These are phyloP conservation scores for Lactarius hatsudake DNA, from an alignment of 768 basidiomycete species.

Conservation along the genomic window DNA sequence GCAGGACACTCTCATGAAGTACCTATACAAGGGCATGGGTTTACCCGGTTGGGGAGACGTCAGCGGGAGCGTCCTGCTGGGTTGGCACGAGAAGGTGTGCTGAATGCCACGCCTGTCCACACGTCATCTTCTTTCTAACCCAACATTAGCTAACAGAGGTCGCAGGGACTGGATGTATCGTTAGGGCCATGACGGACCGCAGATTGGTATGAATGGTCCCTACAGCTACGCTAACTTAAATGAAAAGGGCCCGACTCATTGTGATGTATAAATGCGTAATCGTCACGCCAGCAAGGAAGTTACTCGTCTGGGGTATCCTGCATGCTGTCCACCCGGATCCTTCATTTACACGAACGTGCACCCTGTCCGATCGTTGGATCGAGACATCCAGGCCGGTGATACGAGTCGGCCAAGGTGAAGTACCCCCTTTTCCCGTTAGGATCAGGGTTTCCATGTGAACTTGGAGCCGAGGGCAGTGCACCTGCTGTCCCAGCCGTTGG, in stretches of 20 bases:
- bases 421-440: neutral
- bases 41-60: slow-evolving; percentile 58
- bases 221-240: slow-evolving; percentile 18
- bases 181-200: slow-evolving; percentile 76
- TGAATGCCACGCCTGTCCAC: neutral
- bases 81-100: slow-evolving; percentile 95
- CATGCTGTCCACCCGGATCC: neutral
- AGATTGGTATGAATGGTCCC: slow-evolving; percentile 44
- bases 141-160: slow-evolving; percentile 77
- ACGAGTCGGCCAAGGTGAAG: neutral
- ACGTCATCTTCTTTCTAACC: neutral
- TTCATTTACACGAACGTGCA: neutral
- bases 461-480: slow-evolving; percentile 19
- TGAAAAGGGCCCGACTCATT: slow-evolving; percentile 6
- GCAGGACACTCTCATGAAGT: slow-evolving; percentile 95
- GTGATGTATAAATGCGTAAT: slow-evolving; percentile 13
- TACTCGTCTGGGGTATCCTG: slow-evolving; percentile 2
- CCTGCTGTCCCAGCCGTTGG: slow-evolving; percentile 3
- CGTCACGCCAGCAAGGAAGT: neutral
- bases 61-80: slow-evolving; percentile 65
- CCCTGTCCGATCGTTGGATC: neutral
- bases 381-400: neutral
- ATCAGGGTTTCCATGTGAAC: slow-evolving; percentile 5
- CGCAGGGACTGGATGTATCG: slow-evolving; percentile 93
- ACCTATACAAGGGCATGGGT: slow-evolving; percentile 96